Percentiles rank a stretch among this genome's conserved stretches.
phyloP scores from a whole-genome alignment of 202 grass and related monocot species.

The Hordeum pubiflorum region DNA sequence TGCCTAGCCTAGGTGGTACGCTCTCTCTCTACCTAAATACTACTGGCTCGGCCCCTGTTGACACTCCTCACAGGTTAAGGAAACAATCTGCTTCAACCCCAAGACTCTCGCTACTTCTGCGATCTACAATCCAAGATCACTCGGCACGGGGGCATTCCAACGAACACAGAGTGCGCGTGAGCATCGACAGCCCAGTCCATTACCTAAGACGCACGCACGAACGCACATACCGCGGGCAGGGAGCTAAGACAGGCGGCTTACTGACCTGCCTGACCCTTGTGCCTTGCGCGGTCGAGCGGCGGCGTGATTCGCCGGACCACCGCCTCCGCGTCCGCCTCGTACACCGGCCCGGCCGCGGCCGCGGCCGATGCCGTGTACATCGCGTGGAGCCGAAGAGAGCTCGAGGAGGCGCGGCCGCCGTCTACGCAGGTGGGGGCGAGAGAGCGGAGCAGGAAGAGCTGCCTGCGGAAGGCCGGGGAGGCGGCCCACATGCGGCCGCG shows the following conservation, averaged over 20 bases:
- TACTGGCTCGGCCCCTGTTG: neutral
- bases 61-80: neutral
- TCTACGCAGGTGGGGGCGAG: slow-evolving; percentile 15
- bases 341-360: slow-evolving; percentile 5
- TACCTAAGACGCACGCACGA: neutral
- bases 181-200: neutral
- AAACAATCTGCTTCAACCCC: neutral
- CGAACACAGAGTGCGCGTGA: slow-evolving; percentile 5
- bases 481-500: slow-evolving; percentile 44
- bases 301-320: slow-evolving; percentile 70
- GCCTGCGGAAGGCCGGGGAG: slow-evolving; percentile 55
- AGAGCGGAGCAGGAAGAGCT: slow-evolving; percentile 51
- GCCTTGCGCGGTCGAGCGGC: slow-evolving; percentile 41
- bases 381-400: neutral
- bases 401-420: neutral
- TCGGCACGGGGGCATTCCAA: neutral
- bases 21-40: neutral
- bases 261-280: slow-evolving; percentile 89
- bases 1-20: neutral
- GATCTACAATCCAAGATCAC: neutral
- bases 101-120: neutral
- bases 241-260: neutral
- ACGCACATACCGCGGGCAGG: neutral
- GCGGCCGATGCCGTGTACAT: slow-evolving; percentile 23
- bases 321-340: slow-evolving; percentile 71